Base-by-base conservation (phyloP, 768 basidiomycete genomes). In the Tylopilus intermedius region DNA sequence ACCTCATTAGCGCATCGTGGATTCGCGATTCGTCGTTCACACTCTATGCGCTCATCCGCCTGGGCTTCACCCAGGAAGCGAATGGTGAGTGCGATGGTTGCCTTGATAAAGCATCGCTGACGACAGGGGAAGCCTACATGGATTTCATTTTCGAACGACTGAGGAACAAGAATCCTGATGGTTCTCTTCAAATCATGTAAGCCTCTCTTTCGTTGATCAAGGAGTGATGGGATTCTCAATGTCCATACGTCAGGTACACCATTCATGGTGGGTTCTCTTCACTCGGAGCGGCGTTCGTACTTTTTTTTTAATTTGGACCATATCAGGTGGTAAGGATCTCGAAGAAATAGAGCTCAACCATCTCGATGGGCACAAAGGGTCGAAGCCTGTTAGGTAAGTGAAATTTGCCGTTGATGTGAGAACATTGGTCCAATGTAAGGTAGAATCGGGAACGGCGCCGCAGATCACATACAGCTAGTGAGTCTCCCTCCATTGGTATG, bases 401-500 rank as follows among this genome's bases (percentile, higher is more conserved):
- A 44, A 8, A 21, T 18, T 18, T 18, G 18, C 18, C 18, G 18
- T 18, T 18, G n/a, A n/a, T n/a, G n/a, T 18, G 18, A 18, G 15
- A 13, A 43, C 18, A 24, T 30, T 62, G 26, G 65, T 50, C 10
- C 27, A 1, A 5, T 14, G 11, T 32, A 11, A 8, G 29, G 47
- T 44, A 80, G 82, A 10, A 93, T 99, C 52, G 95, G 95, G 5
- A 99, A 99, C 66, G 95, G 95, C 4, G 95, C 95, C 0, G 93
- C 93, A 3, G 86, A 94, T 66, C 94, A 97, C 67, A 67, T 96
- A 9, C 94, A 98, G 63, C 71, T 94, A 61, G 91, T 90, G 53
- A 58, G 72, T 54, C 24, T 27, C 13, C 15, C 49, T 50, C 24
- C 30, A 57, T 50, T 22, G 18, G n/a, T 22, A 7, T 52, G 37